Evolutionary conservation across 768 basidiomycete species (phyloP).

Genomic region (Termitomyces sp.): DNA sequence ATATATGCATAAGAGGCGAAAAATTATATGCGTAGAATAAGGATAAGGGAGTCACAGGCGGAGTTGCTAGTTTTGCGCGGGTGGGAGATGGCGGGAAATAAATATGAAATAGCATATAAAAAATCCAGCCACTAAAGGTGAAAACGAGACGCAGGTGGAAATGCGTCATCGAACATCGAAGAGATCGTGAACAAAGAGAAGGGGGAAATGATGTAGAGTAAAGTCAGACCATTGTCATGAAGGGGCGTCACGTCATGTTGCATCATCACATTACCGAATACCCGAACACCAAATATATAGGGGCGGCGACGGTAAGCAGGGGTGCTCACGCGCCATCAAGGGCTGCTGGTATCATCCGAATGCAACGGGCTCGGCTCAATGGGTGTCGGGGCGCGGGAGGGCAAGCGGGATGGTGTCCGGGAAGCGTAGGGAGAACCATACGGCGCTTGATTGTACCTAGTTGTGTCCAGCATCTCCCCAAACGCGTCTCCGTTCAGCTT

Average conservation of each 20-base stretch:
- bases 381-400: constrained; percentile 31
- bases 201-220: constrained; percentile 10
- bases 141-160: background rate
- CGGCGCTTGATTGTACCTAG: constrained; percentile 35
- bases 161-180: background rate
- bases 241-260: constrained; percentile 5
- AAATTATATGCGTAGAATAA: constrained; percentile 12
- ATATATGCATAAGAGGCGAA: constrained; percentile 6
- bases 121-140: background rate
- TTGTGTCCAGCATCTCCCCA: constrained; percentile 31
- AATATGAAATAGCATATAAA: constrained; percentile 2
- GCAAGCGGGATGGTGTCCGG: constrained; percentile 27
- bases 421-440: constrained; percentile 42
- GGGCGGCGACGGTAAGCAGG: background rate
- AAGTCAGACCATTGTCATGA: constrained; percentile 12
- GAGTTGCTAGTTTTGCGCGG: background rate
- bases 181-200: constrained; percentile 1
- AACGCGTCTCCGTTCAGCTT: constrained; percentile 14
- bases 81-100: background rate
- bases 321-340: constrained; percentile 2
- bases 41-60: background rate
- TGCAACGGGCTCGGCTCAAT: constrained; percentile 17
- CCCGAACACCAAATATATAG: background rate
- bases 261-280: constrained; percentile 1
- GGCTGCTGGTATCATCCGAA: constrained; percentile 12